Percentiles rank a stretch among this genome's conserved stretches.
Conservation (phyloP, 2,329 filamentous ascomycete genomes). For the Phyllosticta citriasiana region DNA sequence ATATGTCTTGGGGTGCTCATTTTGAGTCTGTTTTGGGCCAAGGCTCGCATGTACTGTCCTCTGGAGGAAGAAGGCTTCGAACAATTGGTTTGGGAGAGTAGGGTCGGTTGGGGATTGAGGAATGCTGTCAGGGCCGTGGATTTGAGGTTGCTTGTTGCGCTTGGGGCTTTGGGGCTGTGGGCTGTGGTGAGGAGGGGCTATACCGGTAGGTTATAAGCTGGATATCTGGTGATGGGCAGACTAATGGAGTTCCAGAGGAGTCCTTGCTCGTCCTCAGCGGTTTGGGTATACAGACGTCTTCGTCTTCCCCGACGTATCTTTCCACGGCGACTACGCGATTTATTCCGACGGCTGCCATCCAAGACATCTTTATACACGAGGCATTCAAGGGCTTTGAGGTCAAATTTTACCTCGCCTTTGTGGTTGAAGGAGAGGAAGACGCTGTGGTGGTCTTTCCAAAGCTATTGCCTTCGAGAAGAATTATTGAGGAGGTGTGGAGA, state of each 20-base stretch:
- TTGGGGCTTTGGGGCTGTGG: slow-evolving; percentile 32
- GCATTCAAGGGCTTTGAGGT: slow-evolving; percentile 90
- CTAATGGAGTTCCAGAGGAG: slow-evolving; percentile 50
- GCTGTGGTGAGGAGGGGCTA: slow-evolving; percentile 39
- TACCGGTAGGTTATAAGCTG: slow-evolving; percentile 32
- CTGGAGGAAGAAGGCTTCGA: background rate
- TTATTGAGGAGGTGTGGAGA: slow-evolving; percentile 85
- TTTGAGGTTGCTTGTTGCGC: slow-evolving; percentile 26
- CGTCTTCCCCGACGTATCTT: slow-evolving; percentile 59
- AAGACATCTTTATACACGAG: slow-evolving; percentile 90
- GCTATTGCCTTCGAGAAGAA: slow-evolving; percentile 60
- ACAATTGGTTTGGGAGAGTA: background rate
- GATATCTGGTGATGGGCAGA: slow-evolving; percentile 15
- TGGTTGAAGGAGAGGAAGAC: slow-evolving; percentile 80
- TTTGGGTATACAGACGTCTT: slow-evolving; percentile 80
- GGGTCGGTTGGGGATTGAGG: slow-evolving; percentile 21
- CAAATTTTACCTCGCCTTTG: slow-evolving; percentile 76
- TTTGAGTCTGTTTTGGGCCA: slow-evolving; percentile 25
- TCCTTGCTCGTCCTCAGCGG: slow-evolving; percentile 80
- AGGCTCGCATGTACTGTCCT: slow-evolving; percentile 14
- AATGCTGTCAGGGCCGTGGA: slow-evolving; percentile 32
- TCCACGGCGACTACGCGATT: slow-evolving; percentile 54
- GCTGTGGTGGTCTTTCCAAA: slow-evolving; percentile 92
- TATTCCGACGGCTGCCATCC: slow-evolving; percentile 86
- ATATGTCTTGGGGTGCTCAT: slow-evolving; percentile 36